These are phyloP conservation scores for Bipolaris sorokiniana DNA, from an alignment of 2,329 filamentous ascomycete genomes.

Conservation along the genomic window DNA sequence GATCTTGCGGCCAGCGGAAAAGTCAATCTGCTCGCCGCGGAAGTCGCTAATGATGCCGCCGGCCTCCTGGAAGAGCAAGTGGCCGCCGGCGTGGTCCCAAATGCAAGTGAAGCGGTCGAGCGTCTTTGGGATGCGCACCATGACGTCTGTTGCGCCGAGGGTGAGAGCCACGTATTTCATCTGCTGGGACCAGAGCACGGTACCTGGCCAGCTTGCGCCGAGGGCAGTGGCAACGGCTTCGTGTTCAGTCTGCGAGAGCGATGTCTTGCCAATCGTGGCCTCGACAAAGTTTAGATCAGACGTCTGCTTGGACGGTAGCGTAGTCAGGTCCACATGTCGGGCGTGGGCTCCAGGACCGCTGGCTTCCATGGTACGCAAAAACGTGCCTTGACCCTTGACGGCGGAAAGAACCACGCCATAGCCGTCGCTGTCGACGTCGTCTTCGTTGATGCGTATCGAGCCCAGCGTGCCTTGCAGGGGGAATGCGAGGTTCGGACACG, in stretches of 20 bases:
- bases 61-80: constrained; percentile 58
- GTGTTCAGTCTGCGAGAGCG: constrained; percentile 47
- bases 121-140: constrained; percentile 56
- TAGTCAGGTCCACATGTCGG: constrained; percentile 36
- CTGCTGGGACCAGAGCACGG: constrained; percentile 60
- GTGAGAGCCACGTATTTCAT: constrained; percentile 61
- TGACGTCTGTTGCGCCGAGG: constrained; percentile 57
- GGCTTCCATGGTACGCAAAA: constrained; percentile 49
- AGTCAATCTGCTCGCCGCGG: constrained; percentile 58
- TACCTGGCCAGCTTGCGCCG: constrained; percentile 54
- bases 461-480: constrained; percentile 32
- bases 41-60: constrained; percentile 60
- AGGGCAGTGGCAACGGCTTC: constrained; percentile 47
- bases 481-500: constrained; percentile 65
- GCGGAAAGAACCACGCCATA: constrained; percentile 55
- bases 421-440: constrained; percentile 53
- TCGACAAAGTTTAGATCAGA: constrained; percentile 55
- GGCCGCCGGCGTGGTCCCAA: constrained; percentile 64
- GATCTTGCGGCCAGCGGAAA: constrained; percentile 46
- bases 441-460: constrained; percentile 37
- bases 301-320: constrained; percentile 36
- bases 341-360: constrained; percentile 40
- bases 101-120: constrained; percentile 55
- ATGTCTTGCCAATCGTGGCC: constrained; percentile 50
- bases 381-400: constrained; percentile 54